These are phyloP conservation scores for Cutaneotrichosporon sp. DNA, from an alignment of 1,284 basidiomycete genomes.

Conservation along the genomic window DNA sequence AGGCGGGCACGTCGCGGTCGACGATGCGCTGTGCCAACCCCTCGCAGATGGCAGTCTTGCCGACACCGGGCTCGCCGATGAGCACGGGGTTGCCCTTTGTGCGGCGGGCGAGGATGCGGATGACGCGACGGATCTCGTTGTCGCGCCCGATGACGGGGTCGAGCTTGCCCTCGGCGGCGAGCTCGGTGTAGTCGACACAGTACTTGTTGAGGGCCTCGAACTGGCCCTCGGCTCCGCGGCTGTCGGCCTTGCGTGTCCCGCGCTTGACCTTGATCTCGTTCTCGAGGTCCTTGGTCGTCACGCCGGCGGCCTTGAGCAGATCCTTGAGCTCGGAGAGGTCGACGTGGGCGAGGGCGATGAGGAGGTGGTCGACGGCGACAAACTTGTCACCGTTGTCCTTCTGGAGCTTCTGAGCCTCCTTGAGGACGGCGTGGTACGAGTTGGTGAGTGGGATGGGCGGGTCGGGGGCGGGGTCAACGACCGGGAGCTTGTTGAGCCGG, in stretches of 20 bases:
- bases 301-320: conserved; percentile 56
- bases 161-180: conserved; percentile 58
- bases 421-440: conserved; percentile 67
- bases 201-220: conserved; percentile 57
- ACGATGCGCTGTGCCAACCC: conserved; percentile 95
- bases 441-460: conserved; percentile 67
- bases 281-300: conserved; percentile 56
- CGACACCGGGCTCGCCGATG: conserved; percentile 84
- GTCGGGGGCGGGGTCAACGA: conserved; percentile 81
- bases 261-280: conserved; percentile 58
- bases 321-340: conserved; percentile 51
- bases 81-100: conserved; percentile 62
- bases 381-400: conserved; percentile 85
- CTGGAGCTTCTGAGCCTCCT: conserved; percentile 75
- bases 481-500: conserved; percentile 63
- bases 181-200: conserved; percentile 52
- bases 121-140: conserved; percentile 59
- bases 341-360: conserved; percentile 69
- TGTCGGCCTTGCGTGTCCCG: conserved; percentile 59
- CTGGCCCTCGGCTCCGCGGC: conserved; percentile 56
- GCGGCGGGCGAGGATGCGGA: conserved; percentile 74
- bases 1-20: conserved; percentile 92
- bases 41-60: conserved; percentile 92
- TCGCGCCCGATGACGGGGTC: conserved; percentile 63
- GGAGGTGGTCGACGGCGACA: conserved; percentile 84